Evolutionary conservation across 225 moss, liverwort and hornwort species (phyloP), one percentile per base, ranked within the genome.

Genomic region (Marchantia polymorpha): DNA sequence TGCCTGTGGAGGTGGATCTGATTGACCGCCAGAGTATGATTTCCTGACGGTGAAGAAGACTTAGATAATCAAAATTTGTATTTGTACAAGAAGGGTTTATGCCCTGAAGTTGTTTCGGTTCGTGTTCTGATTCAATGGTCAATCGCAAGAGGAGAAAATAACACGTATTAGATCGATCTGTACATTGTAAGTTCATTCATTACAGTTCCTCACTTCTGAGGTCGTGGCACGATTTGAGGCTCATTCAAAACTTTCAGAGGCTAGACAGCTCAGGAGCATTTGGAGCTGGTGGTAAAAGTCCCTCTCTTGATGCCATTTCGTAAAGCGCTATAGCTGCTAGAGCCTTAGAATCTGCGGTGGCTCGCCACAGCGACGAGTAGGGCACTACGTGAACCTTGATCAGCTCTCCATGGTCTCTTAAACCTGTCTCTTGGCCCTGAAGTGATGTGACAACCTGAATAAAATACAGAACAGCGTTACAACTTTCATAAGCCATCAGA

Each of bases 251-350:
- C 19, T 13, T 64, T 77, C 49, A 77, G 50, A 64, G 64, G 77
- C 64, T 27, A 14, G 77, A 78, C 13, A 81, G 50, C 53, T 82
- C 80, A 39, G 77, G 77, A 22, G 77, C 77, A 80, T 88, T 85
- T 73, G 87, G 87, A 78, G 87, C 85, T 72, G 83, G 83, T 30
- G 87, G 87, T 31, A 88, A 54, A 64, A 83, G 48, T 75, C 87
- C 87, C 72, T 83, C 84, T 76, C 78, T 88, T 47, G 52, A 63
- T 26, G 93, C 93, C 90, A 82, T 93, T 83, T 99, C 97, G 61
- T 95, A 99, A 17, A 99, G 82, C 60, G 94, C 93, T 60, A 99
- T 86, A 23, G 97, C 93, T 61, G 93, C 86, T 79, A 99, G 78
- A 30, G 88, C 93, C 85, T 94, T 99, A 0, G 84, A 91, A 83